These are phyloP conservation scores for Penicillium flavigenum DNA, from an alignment of 495 filamentous ascomycete genomes.

Conservation along the genomic window DNA sequence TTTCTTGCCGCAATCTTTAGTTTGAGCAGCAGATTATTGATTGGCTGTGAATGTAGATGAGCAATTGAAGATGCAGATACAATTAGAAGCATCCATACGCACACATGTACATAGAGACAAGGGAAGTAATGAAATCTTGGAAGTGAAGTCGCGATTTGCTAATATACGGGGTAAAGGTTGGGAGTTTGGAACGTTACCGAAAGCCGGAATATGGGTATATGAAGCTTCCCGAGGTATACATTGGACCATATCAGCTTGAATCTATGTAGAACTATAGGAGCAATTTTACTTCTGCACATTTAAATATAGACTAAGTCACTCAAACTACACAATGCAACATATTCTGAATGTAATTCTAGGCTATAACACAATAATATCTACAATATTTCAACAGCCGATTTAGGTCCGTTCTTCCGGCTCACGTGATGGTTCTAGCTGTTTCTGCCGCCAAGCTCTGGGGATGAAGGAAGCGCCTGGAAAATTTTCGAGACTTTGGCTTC, in stretches of 20 bases:
- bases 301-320: not conserved
- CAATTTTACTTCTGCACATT: not conserved
- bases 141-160: too few relatives aligned
- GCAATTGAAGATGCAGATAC: not conserved
- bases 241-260: not conserved
- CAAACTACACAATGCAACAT: not conserved
- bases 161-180: not conserved
- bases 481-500: constrained; percentile 54
- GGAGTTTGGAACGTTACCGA: not conserved
- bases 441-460: constrained; percentile 50
- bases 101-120: not conserved
- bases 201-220: not conserved
- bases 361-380: not conserved
- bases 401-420: constrained; percentile 13
- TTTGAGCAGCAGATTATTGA: not conserved
- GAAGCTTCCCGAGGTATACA: not conserved
- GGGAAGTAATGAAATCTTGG: not conserved
- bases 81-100: not conserved
- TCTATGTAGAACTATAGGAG: not conserved
- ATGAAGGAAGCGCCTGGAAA: constrained; percentile 49
- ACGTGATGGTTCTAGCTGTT: constrained; percentile 51
- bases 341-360: not conserved
- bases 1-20: not conserved
- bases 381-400: not conserved
- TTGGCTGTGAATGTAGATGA: not conserved